Conservation (phyloP, 305 asterid genomes). For the Striga hermonthica region DNA sequence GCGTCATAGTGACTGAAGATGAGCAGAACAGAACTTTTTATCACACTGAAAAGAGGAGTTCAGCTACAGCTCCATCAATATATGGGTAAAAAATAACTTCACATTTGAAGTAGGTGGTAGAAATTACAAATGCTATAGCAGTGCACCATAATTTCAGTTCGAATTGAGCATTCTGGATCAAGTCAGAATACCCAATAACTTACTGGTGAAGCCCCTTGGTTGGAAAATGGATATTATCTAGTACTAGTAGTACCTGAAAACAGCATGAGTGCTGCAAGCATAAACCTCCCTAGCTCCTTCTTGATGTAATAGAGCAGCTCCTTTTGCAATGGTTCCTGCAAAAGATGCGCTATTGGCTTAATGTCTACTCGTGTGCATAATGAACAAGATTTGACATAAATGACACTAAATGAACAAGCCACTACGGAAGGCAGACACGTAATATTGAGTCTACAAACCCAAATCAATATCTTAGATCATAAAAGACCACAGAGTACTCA, state of each 20-base stretch:
- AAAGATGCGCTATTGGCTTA: conserved; percentile 28
- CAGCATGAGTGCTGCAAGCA: conserved; percentile 95
- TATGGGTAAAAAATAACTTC: background rate
- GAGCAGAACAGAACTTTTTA: background rate
- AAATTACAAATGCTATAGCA: background rate
- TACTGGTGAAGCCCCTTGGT: conserved; percentile 11
- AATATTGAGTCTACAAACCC: conserved; percentile 1
- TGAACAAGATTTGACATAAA: conserved; percentile 17
- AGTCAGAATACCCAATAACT: conserved; percentile 1
- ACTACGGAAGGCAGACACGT: background rate
- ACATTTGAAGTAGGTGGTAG: background rate
- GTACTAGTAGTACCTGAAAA: conserved; percentile 56
- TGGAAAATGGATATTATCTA: conserved; percentile 14
- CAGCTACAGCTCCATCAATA: conserved; percentile 21
- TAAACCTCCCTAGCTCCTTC: conserved; percentile 98
- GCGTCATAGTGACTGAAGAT: background rate
- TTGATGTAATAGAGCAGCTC: conserved; percentile 86
- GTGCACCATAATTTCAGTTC: conserved; percentile 8
- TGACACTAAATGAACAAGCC: background rate
- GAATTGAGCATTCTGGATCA: conserved; percentile 2
- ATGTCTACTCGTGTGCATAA: conserved; percentile 21
- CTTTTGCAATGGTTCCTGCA: conserved; percentile 86
- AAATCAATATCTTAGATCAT: conserved; percentile 4
- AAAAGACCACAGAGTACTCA: background rate
- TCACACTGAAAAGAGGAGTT: conserved; percentile 12